phyloP scores from a whole-genome alignment of 768 basidiomycete genomes.

The Boletus rubroflammeus region DNA sequence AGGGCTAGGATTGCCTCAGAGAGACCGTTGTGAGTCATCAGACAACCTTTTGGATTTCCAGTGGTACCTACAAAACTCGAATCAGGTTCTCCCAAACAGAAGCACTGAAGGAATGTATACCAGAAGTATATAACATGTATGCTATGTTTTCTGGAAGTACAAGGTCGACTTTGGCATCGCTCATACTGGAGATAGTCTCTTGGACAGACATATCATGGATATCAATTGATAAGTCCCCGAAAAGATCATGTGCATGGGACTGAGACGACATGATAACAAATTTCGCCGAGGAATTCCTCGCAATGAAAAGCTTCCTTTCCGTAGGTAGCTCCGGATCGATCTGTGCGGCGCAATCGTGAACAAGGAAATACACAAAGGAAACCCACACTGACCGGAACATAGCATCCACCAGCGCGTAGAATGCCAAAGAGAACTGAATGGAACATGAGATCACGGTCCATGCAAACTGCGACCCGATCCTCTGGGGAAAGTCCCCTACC shows the following conservation, averaged over 20 bases:
- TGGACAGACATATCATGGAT: constrained; percentile 21
- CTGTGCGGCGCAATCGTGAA: constrained; percentile 24
- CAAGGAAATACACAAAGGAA: constrained; percentile 8
- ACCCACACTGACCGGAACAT: constrained; percentile 41
- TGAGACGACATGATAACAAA: constrained; percentile 39
- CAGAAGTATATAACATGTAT: constrained; percentile 50
- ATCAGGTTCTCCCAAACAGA: constrained; percentile 9
- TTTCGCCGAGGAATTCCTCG: constrained; percentile 38
- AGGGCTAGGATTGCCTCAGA: constrained; percentile 31
- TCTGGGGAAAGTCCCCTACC: constrained; percentile 33
- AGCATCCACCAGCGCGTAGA: constrained; percentile 47
- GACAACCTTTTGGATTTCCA: constrained; percentile 50
- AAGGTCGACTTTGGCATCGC: constrained; percentile 25
- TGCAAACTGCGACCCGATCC: constrained; percentile 45
- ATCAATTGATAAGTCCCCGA: constrained; percentile 21
- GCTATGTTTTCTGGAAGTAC: constrained; percentile 35
- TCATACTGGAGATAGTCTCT: constrained; percentile 28
- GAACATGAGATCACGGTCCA: constrained; percentile 40
- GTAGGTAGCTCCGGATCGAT: constrained; percentile 49
- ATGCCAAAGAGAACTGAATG: constrained; percentile 43
- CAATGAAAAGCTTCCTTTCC: constrained; percentile 45
- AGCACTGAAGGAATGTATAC: constrained; percentile 19
- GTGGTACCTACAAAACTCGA: constrained; percentile 37
- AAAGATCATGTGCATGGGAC: constrained; percentile 2
- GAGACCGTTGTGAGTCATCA: constrained; percentile 37